A percentile compares a stretch with the other conserved stretches of the same genome.
Evolutionary conservation across 1,284 basidiomycete species (phyloP).

Genomic region (Volvariella volvacea): DNA sequence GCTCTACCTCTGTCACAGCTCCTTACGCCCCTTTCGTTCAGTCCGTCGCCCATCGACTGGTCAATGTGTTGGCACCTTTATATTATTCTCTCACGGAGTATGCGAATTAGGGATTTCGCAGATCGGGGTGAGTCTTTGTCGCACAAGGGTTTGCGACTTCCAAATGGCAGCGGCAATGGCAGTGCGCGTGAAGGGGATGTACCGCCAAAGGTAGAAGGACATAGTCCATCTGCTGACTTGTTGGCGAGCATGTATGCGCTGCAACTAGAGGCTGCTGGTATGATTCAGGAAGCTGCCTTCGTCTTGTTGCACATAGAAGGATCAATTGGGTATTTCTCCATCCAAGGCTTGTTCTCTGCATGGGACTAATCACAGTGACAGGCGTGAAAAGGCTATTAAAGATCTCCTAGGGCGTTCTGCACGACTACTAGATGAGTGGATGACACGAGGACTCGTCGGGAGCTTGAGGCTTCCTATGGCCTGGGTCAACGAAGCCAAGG

Average conservation of each 20-base stretch:
- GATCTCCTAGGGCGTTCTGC: constrained; percentile 77
- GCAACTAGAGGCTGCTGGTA: constrained; percentile 78
- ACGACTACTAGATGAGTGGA: constrained; percentile 60
- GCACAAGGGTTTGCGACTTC: constrained; percentile 10
- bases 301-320: constrained; percentile 87
- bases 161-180: constrained; percentile 31
- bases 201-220: constrained; percentile 44
- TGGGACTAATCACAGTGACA: constrained; percentile 15
- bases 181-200: no score
- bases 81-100: constrained; percentile 77
- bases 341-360: not conserved
- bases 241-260: constrained; percentile 81
- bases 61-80: constrained; percentile 93
- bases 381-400: constrained; percentile 77
- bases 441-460: constrained; percentile 65
- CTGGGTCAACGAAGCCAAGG: constrained; percentile 90
- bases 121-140: constrained; percentile 55
- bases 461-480: constrained; percentile 74
- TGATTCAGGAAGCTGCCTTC: constrained; percentile 85
- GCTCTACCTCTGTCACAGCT: constrained; percentile 56
- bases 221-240: constrained; percentile 78
- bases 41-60: constrained; percentile 72
- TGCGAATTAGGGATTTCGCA: constrained; percentile 79
- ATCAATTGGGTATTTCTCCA: constrained; percentile 55
- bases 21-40: constrained; percentile 68